Conservation (phyloP, 495 filamentous ascomycete species). For the Talaromyces stipitatus region DNA sequence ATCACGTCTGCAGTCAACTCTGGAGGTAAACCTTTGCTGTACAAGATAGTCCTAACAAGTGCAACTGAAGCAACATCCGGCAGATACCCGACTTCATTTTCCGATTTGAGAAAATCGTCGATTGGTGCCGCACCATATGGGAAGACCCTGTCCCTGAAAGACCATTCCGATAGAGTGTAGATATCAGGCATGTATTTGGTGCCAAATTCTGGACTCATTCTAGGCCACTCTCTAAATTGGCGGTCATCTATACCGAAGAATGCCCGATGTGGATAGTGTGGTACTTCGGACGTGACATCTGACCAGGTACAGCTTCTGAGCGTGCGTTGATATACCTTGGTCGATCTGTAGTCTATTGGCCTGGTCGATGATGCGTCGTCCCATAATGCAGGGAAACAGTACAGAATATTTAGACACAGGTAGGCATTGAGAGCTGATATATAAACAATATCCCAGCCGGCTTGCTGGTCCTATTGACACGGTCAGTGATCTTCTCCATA, state of each 20-base stretch:
- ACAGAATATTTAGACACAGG: conserved; percentile 12
- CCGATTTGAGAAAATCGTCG: conserved; percentile 5
- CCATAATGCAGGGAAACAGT: conserved; percentile 14
- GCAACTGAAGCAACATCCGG: background rate
- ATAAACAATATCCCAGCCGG: conserved; percentile 14
- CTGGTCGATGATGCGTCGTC: conserved; percentile 6
- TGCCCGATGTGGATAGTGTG: background rate
- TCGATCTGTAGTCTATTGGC: conserved; percentile 14
- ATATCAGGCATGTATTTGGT: background rate
- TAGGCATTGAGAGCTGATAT: conserved; percentile 10
- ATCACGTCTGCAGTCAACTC: conserved; percentile 14
- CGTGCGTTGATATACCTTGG: conserved; percentile 11
- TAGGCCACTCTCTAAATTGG: background rate
- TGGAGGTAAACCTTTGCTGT: conserved; percentile 7
- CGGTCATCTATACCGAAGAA: background rate
- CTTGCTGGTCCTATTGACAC: background rate
- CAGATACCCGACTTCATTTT: background rate
- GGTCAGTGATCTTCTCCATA: background rate
- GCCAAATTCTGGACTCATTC: background rate
- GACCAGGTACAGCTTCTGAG: background rate
- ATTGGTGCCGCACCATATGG: conserved; percentile 9
- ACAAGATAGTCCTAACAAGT: background rate
- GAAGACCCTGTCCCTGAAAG: background rate
- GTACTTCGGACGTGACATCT: background rate
- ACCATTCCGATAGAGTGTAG: no score